Evolutionary conservation across 2,329 filamentous ascomycete species (phyloP).

Genomic region (Epichloe hybrida): DNA sequence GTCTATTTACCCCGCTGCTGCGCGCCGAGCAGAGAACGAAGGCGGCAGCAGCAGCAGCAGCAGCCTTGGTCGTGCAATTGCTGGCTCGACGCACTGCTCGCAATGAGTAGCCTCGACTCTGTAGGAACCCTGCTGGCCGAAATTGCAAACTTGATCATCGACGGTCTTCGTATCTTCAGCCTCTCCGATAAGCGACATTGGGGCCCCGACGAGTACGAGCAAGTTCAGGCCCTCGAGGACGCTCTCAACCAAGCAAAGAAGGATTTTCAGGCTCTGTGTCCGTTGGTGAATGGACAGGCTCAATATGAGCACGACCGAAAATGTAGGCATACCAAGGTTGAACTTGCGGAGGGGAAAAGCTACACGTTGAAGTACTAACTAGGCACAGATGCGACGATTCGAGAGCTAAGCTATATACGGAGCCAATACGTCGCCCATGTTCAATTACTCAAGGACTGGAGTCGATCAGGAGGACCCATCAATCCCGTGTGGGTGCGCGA

Average conservation of each 20-base stretch:
- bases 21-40: background rate
- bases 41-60: background rate
- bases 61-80: background rate
- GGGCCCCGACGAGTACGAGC: slow-evolving; percentile 46
- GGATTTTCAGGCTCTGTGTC: slow-evolving; percentile 45
- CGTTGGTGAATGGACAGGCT: slow-evolving; percentile 39
- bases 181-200: slow-evolving; percentile 45
- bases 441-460: slow-evolving; percentile 40
- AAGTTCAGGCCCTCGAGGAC: slow-evolving; percentile 39
- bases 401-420: slow-evolving; percentile 34
- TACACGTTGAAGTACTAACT: background rate
- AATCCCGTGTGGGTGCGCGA: slow-evolving; percentile 42
- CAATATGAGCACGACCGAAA: slow-evolving; percentile 46
- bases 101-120: slow-evolving; percentile 31
- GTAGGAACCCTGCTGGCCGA: slow-evolving; percentile 44
- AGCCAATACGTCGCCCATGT: slow-evolving; percentile 33
- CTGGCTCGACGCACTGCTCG: slow-evolving; percentile 6
- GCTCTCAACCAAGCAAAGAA: slow-evolving; percentile 45
- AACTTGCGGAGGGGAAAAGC: background rate
- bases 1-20: background rate
- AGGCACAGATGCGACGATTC: slow-evolving; percentile 34
- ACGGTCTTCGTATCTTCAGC: slow-evolving; percentile 39
- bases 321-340: slow-evolving; percentile 21
- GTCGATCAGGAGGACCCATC: slow-evolving; percentile 38
- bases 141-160: slow-evolving; percentile 40